Evolutionary conservation across 441 rosid genomes (phyloP), one percentile per base, ranked within the genome.

Genomic region (Biscutella laevigata): DNA sequence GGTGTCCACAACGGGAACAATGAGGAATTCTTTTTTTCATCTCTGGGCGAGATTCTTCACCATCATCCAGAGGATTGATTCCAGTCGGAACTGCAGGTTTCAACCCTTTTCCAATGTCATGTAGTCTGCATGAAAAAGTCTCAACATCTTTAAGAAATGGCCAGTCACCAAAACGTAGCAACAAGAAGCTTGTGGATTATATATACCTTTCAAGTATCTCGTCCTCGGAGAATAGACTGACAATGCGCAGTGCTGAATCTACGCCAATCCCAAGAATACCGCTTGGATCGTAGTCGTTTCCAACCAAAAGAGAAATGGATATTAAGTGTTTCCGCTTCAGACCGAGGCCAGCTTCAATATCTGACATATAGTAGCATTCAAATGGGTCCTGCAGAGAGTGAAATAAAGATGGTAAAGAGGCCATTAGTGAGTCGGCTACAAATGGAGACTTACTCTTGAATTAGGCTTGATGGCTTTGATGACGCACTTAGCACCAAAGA

Each of bases 1-100:
- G 91, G 71, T 91, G 98, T 57, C 98, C 96, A 71, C 98, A 85
- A 50, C 77, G 71, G 42, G 94, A 78, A 57, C 96, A 88, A 60
- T 91, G 98, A 67, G 84, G 69, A 57, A 54, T 34, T 71, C 74
- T 76, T 28, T 38, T 64, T 14, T 51, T 65, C 66, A 51, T 74
- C 58, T 71, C 70, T 30, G 74, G 62, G 60, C 36, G 22, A 45
- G 62, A 35, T 62, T 51, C 48, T 17, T 29, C 64, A 51, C 64
- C 70, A 60, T 54, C 74, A 56, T 64, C 72, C 2, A 27, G 45
- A 26, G 68, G 62, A 45, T 52, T 66, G 56, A 59, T 48, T 54
- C 53, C 70, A 28, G 67, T 66, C 61, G 26, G 70, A 55, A 44
- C 42, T 35, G 43, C 44, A 12, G 57, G 57, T 40, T 47, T 41